These are phyloP conservation scores for Leccinum truebloodii DNA, from an alignment of 768 basidiomycete species.

Conservation along the genomic window DNA sequence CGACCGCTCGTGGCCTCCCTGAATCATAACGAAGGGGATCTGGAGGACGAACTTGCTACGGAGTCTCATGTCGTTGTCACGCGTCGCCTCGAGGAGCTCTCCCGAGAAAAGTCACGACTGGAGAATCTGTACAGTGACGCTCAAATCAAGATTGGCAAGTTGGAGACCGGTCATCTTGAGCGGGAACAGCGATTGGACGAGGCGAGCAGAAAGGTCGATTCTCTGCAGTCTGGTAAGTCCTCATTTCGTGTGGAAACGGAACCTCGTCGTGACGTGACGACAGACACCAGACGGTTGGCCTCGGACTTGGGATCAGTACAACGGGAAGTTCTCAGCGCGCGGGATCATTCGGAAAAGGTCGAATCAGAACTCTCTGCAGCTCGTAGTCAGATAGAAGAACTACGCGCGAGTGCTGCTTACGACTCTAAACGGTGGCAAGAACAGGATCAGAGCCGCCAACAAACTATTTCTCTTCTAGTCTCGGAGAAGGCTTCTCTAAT, in stretches of 20 bases:
- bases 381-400: slow-evolving; percentile 20
- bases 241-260: slow-evolving; percentile 24
- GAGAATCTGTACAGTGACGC: slow-evolving; percentile 15
- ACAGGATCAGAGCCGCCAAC: slow-evolving; percentile 58
- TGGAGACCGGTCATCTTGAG: slow-evolving; percentile 16
- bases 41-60: slow-evolving; percentile 24
- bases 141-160: slow-evolving; percentile 16
- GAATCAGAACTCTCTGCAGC: slow-evolving; percentile 26
- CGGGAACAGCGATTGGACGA: slow-evolving; percentile 15
- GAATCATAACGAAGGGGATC: slow-evolving; percentile 21
- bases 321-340: slow-evolving; percentile 13
- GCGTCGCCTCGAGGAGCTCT: slow-evolving; percentile 21
- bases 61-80: slow-evolving; percentile 9
- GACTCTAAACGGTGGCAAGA: slow-evolving; percentile 26
- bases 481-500: slow-evolving; percentile 66
- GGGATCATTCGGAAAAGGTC: slow-evolving; percentile 14
- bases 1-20: slow-evolving; percentile 20
- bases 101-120: slow-evolving; percentile 27
- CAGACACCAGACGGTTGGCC: slow-evolving; percentile 23
- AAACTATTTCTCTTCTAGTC: slow-evolving; percentile 76
- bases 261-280: slow-evolving; percentile 25
- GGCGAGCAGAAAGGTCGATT: slow-evolving; percentile 7
- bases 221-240: slow-evolving; percentile 25
- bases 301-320: slow-evolving; percentile 20
- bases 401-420: slow-evolving; percentile 14